Evolutionary conservation across 2,329 filamentous ascomycete species (phyloP), one percentile per base, ranked within the genome.

Genomic region (Penicillium griseofulvum): DNA sequence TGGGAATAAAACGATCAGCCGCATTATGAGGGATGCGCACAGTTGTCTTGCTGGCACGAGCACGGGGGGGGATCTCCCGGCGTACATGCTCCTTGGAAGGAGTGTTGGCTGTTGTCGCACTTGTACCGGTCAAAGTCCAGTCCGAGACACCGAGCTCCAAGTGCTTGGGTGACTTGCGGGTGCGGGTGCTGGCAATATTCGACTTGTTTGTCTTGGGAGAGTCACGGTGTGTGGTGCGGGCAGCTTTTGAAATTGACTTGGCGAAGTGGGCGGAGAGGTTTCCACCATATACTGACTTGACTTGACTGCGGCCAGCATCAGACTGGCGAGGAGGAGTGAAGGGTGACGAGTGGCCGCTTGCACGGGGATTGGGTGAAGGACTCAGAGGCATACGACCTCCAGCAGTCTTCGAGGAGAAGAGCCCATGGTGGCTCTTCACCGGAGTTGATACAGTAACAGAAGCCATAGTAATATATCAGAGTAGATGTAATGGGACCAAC

Each of bases 171-270:
- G 90, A 92, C 55, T 87, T 83, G 54, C 85, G 83, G 39, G 79
- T 78, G 62, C 86, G 69, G 12, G 43, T 46, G 43, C 29, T 46
- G 26, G 72, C 71, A 74, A 97, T 97, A 81, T 97, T 97, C 56
- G 92, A 97, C 81, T 97, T 97, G 81, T 96, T 97, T 55, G 91
- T 96, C 81, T 97, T 97, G 71, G 92, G 91, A 2, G 93, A 97
- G 71, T 94, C 89, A 48, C 89, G 88, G 74, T 90, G 87, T 38
- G 83, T 79, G 38, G 83, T 79, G 38, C 73, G 71, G 39, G 70
- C 52, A 16, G 70, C 60, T 57, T 69, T 76, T 24, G 74, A 71
- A 17, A 81, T 75, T 5, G 58, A 87, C 69, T 88, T 89, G 59
- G 88, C 82, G 69, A 96, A 88, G 71, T 91, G 88, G 57, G 89